Evolutionary conservation across 805 yeast genomes (phyloP).

Genomic region (Barnettozyma pratensis): DNA sequence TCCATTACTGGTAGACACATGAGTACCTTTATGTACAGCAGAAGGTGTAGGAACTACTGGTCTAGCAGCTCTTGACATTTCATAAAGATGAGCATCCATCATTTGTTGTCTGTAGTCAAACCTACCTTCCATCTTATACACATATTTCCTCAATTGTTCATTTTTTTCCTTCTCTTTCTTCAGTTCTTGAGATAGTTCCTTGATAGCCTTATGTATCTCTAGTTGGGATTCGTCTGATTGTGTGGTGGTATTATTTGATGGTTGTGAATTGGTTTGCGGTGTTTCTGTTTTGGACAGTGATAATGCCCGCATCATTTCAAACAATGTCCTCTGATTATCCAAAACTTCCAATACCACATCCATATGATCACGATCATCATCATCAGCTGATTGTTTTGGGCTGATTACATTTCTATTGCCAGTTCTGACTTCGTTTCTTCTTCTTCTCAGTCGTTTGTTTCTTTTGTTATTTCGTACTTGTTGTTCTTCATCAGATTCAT

Average conservation of each 20-base stretch:
- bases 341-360: neutral
- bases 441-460: neutral
- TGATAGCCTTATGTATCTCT: neutral
- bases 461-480: neutral
- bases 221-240: neutral
- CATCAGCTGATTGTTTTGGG: neutral
- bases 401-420: neutral
- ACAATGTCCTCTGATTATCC: neutral
- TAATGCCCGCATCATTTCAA: neutral
- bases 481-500: neutral
- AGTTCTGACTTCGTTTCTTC: neutral
- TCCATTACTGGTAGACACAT: no score
- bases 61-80: neutral
- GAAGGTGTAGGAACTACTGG: neutral
- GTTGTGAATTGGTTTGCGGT: neutral
- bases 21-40: neutral
- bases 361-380: neutral
- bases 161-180: neutral
- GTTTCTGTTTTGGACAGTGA: neutral
- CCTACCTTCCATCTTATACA: neutral
- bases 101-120: neutral
- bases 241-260: neutral
- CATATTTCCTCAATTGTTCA: neutral
- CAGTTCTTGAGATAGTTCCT: neutral
- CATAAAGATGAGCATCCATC: neutral